Evolutionary conservation across 2,329 filamentous ascomycete genomes (phyloP), one percentile per base, ranked within the genome.

Genomic region (Colletotrichum sp.): DNA sequence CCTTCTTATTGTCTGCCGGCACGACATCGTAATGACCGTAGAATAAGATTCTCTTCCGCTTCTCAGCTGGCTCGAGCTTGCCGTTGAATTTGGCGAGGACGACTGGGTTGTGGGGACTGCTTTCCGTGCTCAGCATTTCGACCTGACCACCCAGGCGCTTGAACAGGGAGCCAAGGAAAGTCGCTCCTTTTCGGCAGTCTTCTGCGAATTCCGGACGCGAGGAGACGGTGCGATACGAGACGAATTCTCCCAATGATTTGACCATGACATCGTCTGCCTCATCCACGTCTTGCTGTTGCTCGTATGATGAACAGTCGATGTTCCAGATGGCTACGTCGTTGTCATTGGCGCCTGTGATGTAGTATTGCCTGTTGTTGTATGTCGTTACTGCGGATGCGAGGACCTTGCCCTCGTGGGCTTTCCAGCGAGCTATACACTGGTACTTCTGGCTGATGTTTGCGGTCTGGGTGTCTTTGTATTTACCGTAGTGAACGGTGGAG

Each of bases 1-100:
- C 91, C 73, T 94, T 92, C 78, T 94, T 94, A 49, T 94, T 93
- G 79, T 98, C 95, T 0, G 97, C 97, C 1, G 96, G 92, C 5
- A 99, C 97, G 4, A 99, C 96, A 82, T 99, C 97, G 87, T 99
- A 99, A 83, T 99, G 97, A 0, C 98, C 97, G 82, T 99, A 99
- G 83, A 99, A 99, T 0, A 99, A 87, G 10, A 99, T 95, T 34
- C 95, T 96, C 86, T 97, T 98, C 21, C 95, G 91, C 30, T 91
- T 88, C 30, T 91, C 89, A 0, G 91, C 87, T 1, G 92, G 91
- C 13, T 92, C 89, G 76, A 90, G 92, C 84, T 93, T 97, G 6
- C 94, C 96, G 60, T 92, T 91, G 83, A 99, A 99, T 76, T 94
- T 94, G 55, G 97, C 97, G 79, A 95, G 94, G 0, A 99, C 96